Base-by-base conservation (phyloP, 2,329 filamentous ascomycete genomes). In the Pezicula neosporulosa region DNA sequence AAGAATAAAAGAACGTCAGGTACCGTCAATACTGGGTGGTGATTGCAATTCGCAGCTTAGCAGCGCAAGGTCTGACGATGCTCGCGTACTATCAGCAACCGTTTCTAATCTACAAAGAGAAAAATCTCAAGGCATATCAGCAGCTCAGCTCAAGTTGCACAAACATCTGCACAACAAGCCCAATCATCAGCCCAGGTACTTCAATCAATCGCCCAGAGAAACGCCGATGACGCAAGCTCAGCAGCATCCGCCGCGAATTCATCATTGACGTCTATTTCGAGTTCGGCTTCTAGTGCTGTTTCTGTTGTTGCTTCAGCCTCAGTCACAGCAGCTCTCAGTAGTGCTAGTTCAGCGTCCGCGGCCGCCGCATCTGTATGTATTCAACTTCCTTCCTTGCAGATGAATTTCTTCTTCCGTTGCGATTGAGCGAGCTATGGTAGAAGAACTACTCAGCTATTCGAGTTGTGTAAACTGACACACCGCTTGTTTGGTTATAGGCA, bases 101-200 rank as follows among this genome's bases (percentile, higher is more conserved):
- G 42, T 44, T 15, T 24, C 42, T 21, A 44, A 42, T 5, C 30
- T 51, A 6, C 57, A 51, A 33, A 51, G 59, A 48, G 60, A 61
- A 6, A 56, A 57, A 13, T 61, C 56, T n/a, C 50, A 64, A 33
- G 56, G 56, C 3, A 56, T 57, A 24, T 55, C 55, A 44, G 55
- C 53, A 50, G 63, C 60, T 4, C 53, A 50, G 63, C 60, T 4
- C 24, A 44, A 28, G 37, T 9, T 39, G 16, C 19, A n/a, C 37
- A 49, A 43, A 42, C 16, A 16, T 21, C 36, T 10, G 27, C 36
- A 15, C 36, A 43, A 21, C 15, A 28, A 13, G 18, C 33, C 21
- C 27, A 37, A 46, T 9, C 15, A n/a, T 24, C 41, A 4, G 30
- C 21, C 21, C 24, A 24, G 24, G 24, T 24, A 24, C 24, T 24